A percentile compares a stretch with the other conserved stretches of the same genome.
Conservation (phyloP, 305 asterid genomes). For the Euphrasia arctica region DNA sequence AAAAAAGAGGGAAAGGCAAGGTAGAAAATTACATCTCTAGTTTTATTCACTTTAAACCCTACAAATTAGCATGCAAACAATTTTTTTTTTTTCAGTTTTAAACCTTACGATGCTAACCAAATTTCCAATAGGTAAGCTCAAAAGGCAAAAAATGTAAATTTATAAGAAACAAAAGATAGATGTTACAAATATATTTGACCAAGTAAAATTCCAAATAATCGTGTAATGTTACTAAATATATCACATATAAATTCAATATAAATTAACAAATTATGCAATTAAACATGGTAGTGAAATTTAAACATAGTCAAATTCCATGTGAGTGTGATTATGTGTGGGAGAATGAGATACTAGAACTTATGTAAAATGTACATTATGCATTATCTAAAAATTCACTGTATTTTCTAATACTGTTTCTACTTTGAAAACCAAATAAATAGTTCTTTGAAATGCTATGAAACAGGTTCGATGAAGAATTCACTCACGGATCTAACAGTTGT, state of each 20-base stretch:
- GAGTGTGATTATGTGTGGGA: neutral
- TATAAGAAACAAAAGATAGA: neutral
- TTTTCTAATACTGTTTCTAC: neutral
- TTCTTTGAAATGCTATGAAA: neutral
- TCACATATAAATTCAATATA: neutral
- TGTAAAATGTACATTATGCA: neutral
- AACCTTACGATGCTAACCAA: neutral
- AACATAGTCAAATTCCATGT: neutral
- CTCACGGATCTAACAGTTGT: slow-evolving; percentile 12
- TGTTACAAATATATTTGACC: neutral
- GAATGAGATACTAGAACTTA: neutral
- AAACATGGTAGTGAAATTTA: slow-evolving; percentile 11
- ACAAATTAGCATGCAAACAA: neutral
- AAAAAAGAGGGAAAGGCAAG: neutral
- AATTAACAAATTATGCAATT: neutral
- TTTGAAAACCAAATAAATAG: neutral
- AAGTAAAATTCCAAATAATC: too few relatives aligned
- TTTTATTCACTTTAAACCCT: neutral
- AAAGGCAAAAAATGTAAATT: neutral
- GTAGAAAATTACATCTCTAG: neutral
- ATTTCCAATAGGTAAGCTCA: neutral
- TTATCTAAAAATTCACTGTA: neutral
- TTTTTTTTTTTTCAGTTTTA: neutral
- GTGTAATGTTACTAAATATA: neutral
- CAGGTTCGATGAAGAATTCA: neutral